Evolutionary conservation across 148 eudicot species (phyloP), one percentile per base, ranked within the genome.

Genomic region (Spergularia marina): DNA sequence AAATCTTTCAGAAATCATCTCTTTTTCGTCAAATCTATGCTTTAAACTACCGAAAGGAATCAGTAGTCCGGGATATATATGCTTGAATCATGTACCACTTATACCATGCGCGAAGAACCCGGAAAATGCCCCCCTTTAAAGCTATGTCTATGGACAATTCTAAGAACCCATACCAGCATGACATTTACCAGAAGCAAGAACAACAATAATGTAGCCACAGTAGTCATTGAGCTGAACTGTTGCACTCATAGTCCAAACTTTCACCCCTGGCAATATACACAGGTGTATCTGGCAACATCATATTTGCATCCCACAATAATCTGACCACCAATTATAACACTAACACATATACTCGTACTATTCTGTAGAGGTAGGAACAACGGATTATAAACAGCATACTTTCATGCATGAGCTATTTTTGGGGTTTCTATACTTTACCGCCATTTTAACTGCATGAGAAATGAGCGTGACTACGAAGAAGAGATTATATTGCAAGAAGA

Each of bases 291-390:
- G 10, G 57, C 6, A 34, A 10, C n/a, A n/a, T n/a, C 12, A 20
- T 36, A 74, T 75, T 74, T 80, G 75, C 71, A 74, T 68, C 68
- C 25, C 14, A 16, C 69, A 41, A 65, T 62, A 11, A 21, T 39
- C 39, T 20, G 62, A 30, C 36, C 36, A 30, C 36, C 2, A 30
- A 30, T 30, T 30, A 30, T 30, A 30, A 30, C 36, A 1, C 25
- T 23, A 23, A 23, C 36, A 30, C 3, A 3, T 30, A 0, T 30
- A n/a, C n/a, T n/a, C n/a, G n/a, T n/a, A 30, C 36, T 30, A 30
- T 3, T 30, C 36, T 30, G 36, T 30, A 30, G 36, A 53, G 21
- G 41, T 41, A n/a, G 23, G 40, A 49, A 4, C 39, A 20, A 44
- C 18, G 70, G 18, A 41, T 67, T 12, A 68, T 68, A 68, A 21